Conservation (phyloP, 23 red algal species). For the Chondrus crispus region DNA sequence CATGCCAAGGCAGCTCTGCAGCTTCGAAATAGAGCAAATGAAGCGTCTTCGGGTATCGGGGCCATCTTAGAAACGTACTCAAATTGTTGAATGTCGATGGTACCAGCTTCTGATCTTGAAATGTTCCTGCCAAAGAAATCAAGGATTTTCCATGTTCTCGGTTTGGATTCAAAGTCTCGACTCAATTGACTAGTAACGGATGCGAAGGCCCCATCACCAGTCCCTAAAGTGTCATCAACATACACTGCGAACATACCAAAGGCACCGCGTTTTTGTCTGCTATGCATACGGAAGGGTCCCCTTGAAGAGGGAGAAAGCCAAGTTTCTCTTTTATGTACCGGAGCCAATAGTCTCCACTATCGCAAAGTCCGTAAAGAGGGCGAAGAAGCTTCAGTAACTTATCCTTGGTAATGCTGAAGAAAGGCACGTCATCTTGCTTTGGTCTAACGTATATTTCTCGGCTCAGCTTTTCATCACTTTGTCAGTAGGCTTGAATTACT, state of each 20-base stretch:
- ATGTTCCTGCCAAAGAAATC: background rate
- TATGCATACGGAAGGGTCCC: background rate
- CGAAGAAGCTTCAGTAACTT: background rate
- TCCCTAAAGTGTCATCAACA: background rate
- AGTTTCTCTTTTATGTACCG: background rate
- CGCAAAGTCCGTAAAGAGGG: constrained; percentile 10
- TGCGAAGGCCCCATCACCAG: background rate
- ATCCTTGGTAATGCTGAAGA: background rate
- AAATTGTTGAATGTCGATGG: background rate
- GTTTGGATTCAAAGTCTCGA: background rate
- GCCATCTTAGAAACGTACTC: background rate
- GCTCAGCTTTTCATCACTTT: background rate
- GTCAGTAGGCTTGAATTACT: background rate
- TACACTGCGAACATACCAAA: background rate
- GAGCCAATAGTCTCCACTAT: constrained; percentile 12
- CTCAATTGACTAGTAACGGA: background rate
- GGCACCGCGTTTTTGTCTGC: background rate
- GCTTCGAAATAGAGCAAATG: background rate
- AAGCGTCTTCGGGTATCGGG: background rate
- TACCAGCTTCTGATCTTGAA: background rate
- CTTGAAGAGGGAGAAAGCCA: background rate
- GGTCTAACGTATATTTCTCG: background rate
- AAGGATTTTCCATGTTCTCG: background rate
- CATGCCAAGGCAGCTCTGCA: background rate
- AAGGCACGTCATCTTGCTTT: background rate